A percentile compares a stretch with the other conserved stretches of the same genome.
These are phyloP conservation scores for Heimioporus punctisporus DNA, from an alignment of 1,284 basidiomycete genomes.

Conservation along the genomic window DNA sequence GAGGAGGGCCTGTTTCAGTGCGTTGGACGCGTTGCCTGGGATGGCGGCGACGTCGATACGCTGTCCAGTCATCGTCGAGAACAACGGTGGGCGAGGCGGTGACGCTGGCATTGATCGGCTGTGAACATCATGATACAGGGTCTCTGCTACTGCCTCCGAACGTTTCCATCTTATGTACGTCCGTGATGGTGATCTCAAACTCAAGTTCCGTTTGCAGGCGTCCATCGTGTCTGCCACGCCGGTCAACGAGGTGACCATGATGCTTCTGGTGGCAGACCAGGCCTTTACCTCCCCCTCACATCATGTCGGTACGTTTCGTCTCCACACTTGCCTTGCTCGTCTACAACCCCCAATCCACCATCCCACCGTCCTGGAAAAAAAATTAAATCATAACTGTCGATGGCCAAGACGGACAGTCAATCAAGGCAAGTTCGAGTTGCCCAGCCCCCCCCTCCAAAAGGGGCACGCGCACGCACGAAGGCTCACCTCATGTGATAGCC, in stretches of 20 bases:
- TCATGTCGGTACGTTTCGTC: neutral
- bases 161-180: neutral
- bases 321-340: neutral
- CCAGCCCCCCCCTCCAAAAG: too few relatives aligned
- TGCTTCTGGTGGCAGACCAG: neutral
- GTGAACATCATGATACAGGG: too few relatives aligned
- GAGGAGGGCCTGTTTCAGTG: slow-evolving; percentile 27
- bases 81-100: too few relatives aligned
- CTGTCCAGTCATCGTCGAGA: slow-evolving; percentile 2
- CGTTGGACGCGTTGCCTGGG: slow-evolving; percentile 25
- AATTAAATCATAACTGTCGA: neutral
- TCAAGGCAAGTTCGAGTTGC: slow-evolving; percentile 4
- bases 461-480: too few relatives aligned
- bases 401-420: slow-evolving; percentile 9
- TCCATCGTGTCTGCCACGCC: slow-evolving; percentile 1
- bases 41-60: slow-evolving; percentile 20
- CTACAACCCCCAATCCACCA: neutral
- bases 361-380: neutral
- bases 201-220: slow-evolving; percentile 2
- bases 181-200: slow-evolving; percentile 3
- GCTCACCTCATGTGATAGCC: too few relatives aligned
- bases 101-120: too few relatives aligned
- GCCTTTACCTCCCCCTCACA: neutral
- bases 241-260: slow-evolving; percentile 17
- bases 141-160: too few relatives aligned